Percentiles rank a stretch among this genome's conserved stretches.
These are phyloP conservation scores for Chrysanthemum makinoi DNA, from an alignment of 129 eudicot species.

Conservation along the genomic window DNA sequence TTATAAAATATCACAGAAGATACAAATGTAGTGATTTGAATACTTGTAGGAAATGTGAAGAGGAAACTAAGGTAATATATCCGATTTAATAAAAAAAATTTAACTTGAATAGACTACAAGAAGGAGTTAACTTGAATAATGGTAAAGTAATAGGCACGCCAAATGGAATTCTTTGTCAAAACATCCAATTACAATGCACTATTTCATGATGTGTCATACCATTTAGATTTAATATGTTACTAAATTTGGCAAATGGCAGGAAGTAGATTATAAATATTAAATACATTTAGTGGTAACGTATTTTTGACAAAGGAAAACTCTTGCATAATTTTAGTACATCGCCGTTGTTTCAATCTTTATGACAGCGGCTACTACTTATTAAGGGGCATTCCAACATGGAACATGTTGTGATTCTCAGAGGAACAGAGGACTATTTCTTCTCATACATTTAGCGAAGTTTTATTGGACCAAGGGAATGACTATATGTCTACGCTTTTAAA, in stretches of 20 bases:
- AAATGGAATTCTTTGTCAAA: too few relatives aligned
- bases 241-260: background rate
- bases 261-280: background rate
- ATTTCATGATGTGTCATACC: background rate
- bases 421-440: background rate
- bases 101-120: background rate
- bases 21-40: background rate
- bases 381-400: background rate
- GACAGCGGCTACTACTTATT: background rate
- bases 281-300: background rate
- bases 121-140: background rate
- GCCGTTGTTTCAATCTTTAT: too few relatives aligned
- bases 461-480: background rate
- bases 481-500: background rate
- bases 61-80: too few relatives aligned
- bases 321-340: too few relatives aligned
- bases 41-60: background rate
- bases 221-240: background rate
- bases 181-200: background rate
- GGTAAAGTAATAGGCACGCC: background rate
- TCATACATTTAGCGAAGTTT: background rate
- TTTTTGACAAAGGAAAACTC: background rate
- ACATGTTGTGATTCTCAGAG: background rate
- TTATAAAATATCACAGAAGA: background rate
- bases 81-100: too few relatives aligned